Evolutionary conservation across 805 yeast species (phyloP).

Genomic region (Metschnikowia similis): DNA sequence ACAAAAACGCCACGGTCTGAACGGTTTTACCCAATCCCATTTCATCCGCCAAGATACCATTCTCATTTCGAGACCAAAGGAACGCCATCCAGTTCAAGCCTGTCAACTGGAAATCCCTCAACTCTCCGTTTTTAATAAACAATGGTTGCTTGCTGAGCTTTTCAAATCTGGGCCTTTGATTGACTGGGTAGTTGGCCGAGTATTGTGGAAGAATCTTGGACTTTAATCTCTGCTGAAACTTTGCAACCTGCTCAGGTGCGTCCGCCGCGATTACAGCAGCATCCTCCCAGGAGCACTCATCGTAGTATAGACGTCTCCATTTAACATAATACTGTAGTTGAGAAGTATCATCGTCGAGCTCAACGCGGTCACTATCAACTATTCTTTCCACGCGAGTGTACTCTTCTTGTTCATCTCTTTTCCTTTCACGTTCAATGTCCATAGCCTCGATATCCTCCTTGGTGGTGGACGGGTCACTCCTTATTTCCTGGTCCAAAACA

Average conservation of each 20-base stretch:
- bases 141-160: conserved; percentile 83
- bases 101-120: conserved; percentile 95
- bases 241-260: conserved; percentile 80
- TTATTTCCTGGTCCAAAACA: conserved; percentile 66
- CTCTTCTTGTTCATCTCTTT: conserved; percentile 78
- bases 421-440: conserved; percentile 85
- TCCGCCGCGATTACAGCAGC: conserved; percentile 81
- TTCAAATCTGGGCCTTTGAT: conserved; percentile 80
- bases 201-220: conserved; percentile 81
- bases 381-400: conserved; percentile 85
- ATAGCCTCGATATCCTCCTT: conserved; percentile 89
- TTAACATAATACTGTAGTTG: conserved; percentile 80
- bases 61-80: conserved; percentile 94
- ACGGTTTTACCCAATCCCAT: conserved; percentile 99
- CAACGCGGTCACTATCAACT: conserved; percentile 75
- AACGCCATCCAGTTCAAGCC: conserved; percentile 99
- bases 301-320: conserved; percentile 91
- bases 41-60: conserved; percentile 96
- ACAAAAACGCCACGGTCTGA: conserved; percentile 89
- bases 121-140: conserved; percentile 83
- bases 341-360: conserved; percentile 57
- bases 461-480: conserved; percentile 77
- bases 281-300: conserved; percentile 95
- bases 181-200: conserved; percentile 69
- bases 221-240: conserved; percentile 73